Evolutionary conservation across 208 protist genomes (phyloP), one percentile per base, ranked within the genome.

Genomic region (Crithidia brevicula): DNA sequence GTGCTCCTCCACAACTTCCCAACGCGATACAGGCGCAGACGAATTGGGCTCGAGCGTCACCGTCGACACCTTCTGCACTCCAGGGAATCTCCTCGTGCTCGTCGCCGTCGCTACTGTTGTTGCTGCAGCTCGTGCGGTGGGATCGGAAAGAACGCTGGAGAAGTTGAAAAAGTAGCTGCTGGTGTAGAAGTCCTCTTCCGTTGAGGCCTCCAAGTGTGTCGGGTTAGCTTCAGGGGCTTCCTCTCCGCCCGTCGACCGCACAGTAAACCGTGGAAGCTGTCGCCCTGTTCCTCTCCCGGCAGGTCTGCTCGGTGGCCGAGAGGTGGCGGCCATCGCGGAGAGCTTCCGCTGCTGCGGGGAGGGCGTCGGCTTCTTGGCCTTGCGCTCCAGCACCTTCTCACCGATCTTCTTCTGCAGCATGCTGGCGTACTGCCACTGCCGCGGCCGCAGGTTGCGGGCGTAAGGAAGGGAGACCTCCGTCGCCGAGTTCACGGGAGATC

Each of bases 361-460:
- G 13, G 10, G 30, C 20, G 25, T 1, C 22, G 27, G 4, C 30
- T 53, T 30, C 36, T 57, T 45, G 4, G 1, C 23, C 4, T 47
- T 42, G 40, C 27, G 25, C 49, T 58, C 38, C 30, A 47, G 36
- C 16, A 23, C 22, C 49, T 57, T 67, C 28, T 57, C 36, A 3
- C 22, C 36, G 30, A 47, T 43, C 33, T 56, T 54, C 25, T 33
- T 56, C 30, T 58, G 25, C 8, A 60, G 54, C 9, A 60, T 47
- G 54, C 36, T 60, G 36, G 54, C 34, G 34, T 60, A 60, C 54
- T 60, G 54, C 54, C 54, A 60, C 20, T 60, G 54, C 54, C 36
- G 54, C 10, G 54, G 54, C 3, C 54, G 54, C 54, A 60, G 23
- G 5, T 31, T 60, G 36, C 34, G 54, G 7, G 54, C 22, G 9